A percentile compares a stretch with the other conserved stretches of the same genome.
These are phyloP conservation scores for Didymella glomerata DNA, from an alignment of 2,329 filamentous ascomycete genomes.

Conservation along the genomic window DNA sequence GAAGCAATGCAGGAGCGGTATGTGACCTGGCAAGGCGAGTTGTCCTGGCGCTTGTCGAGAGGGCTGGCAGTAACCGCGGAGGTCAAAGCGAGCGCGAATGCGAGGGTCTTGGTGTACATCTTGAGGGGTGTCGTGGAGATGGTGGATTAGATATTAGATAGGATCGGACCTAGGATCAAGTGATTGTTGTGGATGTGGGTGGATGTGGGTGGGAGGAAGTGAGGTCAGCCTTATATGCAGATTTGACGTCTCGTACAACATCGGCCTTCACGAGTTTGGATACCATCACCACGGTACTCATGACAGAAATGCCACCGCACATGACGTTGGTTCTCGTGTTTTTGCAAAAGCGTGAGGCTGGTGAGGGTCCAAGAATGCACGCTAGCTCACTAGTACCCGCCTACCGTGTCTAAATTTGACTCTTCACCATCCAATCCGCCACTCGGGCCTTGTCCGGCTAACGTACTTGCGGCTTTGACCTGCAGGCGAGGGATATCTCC, in stretches of 20 bases:
- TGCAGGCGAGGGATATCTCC: background rate
- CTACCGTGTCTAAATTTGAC: constrained; percentile 15
- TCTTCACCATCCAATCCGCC: constrained; percentile 4
- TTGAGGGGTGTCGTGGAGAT: constrained; percentile 13
- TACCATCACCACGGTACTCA: constrained; percentile 4
- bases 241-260: background rate
- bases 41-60: constrained; percentile 14
- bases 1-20: constrained; percentile 23
- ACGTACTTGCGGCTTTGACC: background rate
- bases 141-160: background rate
- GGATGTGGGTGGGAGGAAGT: background rate
- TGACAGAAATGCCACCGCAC: background rate
- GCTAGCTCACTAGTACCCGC: constrained; percentile 17
- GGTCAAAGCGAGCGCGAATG: constrained; percentile 20
- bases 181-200: constrained; percentile 1
- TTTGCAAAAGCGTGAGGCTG: constrained; percentile 15
- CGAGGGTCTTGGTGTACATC: constrained; percentile 20
- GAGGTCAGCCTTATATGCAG: constrained; percentile 9
- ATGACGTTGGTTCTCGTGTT: constrained; percentile 22
- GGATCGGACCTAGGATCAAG: background rate
- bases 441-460: constrained; percentile 2
- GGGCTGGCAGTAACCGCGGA: constrained; percentile 19
- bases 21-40: constrained; percentile 13
- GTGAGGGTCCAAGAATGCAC: constrained; percentile 1
- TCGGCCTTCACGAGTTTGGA: background rate